Base-by-base conservation (phyloP, 805 yeast species). In the Kazachstania taianensis region DNA sequence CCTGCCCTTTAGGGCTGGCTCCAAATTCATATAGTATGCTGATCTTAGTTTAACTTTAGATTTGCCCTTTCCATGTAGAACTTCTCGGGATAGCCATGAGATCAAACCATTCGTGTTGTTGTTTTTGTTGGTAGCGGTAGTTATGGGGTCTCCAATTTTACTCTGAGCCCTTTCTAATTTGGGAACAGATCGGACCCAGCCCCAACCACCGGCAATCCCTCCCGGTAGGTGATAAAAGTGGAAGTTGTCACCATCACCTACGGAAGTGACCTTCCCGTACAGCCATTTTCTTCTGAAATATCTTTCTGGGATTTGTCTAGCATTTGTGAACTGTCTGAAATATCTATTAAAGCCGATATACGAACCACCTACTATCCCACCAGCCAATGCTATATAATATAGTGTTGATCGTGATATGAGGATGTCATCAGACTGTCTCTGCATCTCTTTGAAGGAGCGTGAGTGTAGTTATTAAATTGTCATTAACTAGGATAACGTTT, bases 231-330 rank as follows among this genome's bases (percentile, higher is more conserved):
- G 98, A 52, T 68, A 92, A 44, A 92, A 73, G 41, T 87, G 81
- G 59, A 92, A 89, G 56, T 89, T 89, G 55, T 92, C 98, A 12
- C 94, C 96, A 57, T 87, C 97, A 0, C 96, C 96, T 0, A 87
- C 97, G 2, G 92, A 66, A 0, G 94, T 81, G 4, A 87, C 96
- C 41, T 68, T 68, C 0, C 97, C 97, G 25, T 65, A 62, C 5
- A 78, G 43, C 48, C 70, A 68, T 22, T 68, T 56, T 9, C 53
- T 59, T 12, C 67, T 62, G 40, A 74, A 68, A 28, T 60, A 57
- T 3, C 48, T 35, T 13, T 51, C 47, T 2, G 84, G 83, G n/a
- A 80, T 66, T 16, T 67, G 67, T 9, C 53, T 40, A 0, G 73
- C 70, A 13, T 63, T 64, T 9, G 72, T 66, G 23, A 74, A 65